These are phyloP conservation scores for Neckera pumila DNA, from an alignment of 225 moss, liverwort and hornwort genomes.

Conservation along the genomic window DNA sequence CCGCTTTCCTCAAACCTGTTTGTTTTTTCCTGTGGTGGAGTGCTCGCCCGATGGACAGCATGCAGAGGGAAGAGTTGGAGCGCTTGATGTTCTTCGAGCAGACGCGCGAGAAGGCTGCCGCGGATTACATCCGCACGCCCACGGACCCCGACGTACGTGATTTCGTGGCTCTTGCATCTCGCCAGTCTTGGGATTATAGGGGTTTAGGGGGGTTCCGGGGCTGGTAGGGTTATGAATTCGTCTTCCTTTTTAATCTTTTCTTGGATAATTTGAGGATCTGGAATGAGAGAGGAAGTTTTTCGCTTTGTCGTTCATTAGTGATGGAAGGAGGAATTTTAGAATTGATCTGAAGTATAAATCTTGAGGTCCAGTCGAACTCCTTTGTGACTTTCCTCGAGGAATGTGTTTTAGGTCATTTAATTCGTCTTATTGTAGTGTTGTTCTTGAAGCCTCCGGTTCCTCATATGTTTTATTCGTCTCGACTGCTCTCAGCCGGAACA, in stretches of 20 bases:
- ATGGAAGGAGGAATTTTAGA: neutral
- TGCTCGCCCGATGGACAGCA: slow-evolving; percentile 53
- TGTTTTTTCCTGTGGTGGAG: neutral
- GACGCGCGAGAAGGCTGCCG: slow-evolving; percentile 92
- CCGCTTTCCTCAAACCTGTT: neutral
- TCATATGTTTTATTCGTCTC: neutral
- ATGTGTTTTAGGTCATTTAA: neutral
- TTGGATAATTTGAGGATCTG: neutral
- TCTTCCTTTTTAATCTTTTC: neutral
- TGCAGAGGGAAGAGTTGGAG: slow-evolving; percentile 90
- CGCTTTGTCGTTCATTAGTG: neutral
- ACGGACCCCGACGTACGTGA: slow-evolving; percentile 68
- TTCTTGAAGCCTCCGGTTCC: neutral
- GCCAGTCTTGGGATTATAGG: neutral
- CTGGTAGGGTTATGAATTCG: neutral
- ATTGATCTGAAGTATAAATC: neutral
- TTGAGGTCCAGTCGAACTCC: neutral
- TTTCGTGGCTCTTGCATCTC: neutral
- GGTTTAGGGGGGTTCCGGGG: neutral
- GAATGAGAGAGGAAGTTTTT: neutral
- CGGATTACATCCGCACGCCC: slow-evolving; percentile 76
- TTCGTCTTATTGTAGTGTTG: neutral
- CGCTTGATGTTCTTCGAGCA: slow-evolving; percentile 99
- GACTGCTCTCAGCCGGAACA: neutral
- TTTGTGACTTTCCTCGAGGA: neutral